phyloP scores from a whole-genome alignment of 164 flowering plant genomes.

The Kalanchoe fedtschenkoi region DNA sequence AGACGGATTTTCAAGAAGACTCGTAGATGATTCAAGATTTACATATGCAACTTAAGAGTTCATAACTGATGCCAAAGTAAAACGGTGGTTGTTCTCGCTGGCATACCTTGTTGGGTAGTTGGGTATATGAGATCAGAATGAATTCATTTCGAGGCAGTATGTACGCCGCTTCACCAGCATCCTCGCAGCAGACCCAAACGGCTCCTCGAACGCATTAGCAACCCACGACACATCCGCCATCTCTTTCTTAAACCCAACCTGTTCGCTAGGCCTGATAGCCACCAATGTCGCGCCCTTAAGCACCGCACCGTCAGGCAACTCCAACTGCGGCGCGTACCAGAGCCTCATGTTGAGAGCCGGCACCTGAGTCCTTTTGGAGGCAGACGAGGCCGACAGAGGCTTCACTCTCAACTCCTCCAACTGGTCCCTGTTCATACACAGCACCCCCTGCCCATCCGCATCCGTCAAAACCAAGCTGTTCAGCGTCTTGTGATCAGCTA shows the following conservation, averaged over 20 bases:
- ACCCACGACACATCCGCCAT: conserved; percentile 61
- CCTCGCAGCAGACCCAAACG: conserved; percentile 61
- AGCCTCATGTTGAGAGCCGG: conserved; percentile 83
- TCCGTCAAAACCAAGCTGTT: conserved; percentile 67
- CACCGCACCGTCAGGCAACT: conserved; percentile 60
- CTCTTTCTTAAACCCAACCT: conserved; percentile 39
- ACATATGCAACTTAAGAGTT: not conserved
- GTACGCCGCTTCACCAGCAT: conserved; percentile 69
- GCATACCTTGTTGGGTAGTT: not conserved
- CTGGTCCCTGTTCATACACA: conserved; percentile 81
- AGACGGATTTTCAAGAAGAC: not conserved
- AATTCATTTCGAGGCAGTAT: conserved; percentile 90
- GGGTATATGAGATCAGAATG: conserved; percentile 32
- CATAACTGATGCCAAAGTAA: not conserved
- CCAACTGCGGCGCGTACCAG: conserved; percentile 80
- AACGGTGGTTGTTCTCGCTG: too few relatives aligned
- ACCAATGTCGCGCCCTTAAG: conserved; percentile 83
- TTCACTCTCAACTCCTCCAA: conserved; percentile 82
- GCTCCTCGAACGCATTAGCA: conserved; percentile 64
- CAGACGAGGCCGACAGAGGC: conserved; percentile 72
- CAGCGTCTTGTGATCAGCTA: conserved; percentile 64
- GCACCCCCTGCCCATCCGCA: conserved; percentile 82
- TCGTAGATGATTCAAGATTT: not conserved
- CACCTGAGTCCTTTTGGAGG: conserved; percentile 80
- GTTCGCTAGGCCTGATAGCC: conserved; percentile 80